Percentiles rank a stretch among this genome's conserved stretches.
Evolutionary conservation across 2,329 filamentous ascomycete species (phyloP).

Genomic region (Bipolaris gigantea): DNA sequence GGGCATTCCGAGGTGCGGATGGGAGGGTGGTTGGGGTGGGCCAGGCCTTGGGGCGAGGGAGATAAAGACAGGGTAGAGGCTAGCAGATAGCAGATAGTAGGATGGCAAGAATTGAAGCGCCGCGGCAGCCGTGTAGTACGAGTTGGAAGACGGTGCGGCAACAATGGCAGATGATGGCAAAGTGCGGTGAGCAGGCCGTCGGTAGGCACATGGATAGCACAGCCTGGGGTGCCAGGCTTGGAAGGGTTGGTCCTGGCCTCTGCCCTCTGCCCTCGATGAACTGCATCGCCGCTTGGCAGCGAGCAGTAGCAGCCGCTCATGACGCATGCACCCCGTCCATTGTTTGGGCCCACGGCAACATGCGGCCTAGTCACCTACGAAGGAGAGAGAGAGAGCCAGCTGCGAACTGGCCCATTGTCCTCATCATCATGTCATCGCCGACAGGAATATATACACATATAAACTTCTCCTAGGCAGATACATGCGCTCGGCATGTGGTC

Average conservation of each 20-base stretch:
- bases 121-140: slow-evolving; percentile 3
- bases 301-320: slow-evolving; percentile 12
- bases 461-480: background rate
- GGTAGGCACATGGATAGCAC: slow-evolving; percentile 5
- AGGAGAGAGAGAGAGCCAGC: slow-evolving; percentile 4
- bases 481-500: too few relatives aligned
- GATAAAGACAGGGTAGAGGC: too few relatives aligned
- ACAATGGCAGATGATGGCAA: slow-evolving; percentile 4
- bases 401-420: background rate
- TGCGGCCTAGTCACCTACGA: slow-evolving; percentile 9
- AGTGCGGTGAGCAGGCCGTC: slow-evolving; percentile 21
- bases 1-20: background rate
- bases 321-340: slow-evolving; percentile 14
- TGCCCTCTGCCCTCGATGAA: background rate
- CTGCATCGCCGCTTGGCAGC: slow-evolving; percentile 17
- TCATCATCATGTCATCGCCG: background rate
- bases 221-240: slow-evolving; percentile 14
- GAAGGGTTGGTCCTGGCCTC: slow-evolving; percentile 18
- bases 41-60: too few relatives aligned
- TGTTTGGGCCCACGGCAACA: slow-evolving; percentile 5
- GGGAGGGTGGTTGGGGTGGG: too few relatives aligned
- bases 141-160: background rate
- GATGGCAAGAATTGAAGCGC: background rate
- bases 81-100: too few relatives aligned
- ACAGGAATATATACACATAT: background rate